Conservation (phyloP, 345 rosid species). For the Firmiana major region DNA sequence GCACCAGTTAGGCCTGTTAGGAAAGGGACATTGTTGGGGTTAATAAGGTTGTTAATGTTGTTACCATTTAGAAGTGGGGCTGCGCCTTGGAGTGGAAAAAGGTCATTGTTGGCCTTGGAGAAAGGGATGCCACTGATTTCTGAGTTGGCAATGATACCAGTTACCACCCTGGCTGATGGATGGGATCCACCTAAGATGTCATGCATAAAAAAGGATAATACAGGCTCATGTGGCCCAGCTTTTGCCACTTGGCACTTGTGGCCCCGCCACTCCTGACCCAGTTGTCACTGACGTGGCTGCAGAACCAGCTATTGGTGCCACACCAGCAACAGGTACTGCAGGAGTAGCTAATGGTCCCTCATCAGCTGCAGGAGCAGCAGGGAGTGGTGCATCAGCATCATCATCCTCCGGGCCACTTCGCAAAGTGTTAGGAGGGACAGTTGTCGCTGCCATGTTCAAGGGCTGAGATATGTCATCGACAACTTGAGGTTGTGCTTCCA, state of each 20-base stretch:
- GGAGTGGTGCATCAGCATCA: constrained; percentile 21
- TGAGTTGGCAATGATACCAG: constrained; percentile 71
- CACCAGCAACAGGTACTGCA: constrained; percentile 23
- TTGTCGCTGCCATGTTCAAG: constrained; percentile 12
- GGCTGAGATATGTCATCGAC: constrained; percentile 8
- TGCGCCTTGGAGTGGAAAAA: constrained; percentile 67
- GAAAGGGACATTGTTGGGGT: constrained; percentile 66
- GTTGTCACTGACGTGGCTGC: constrained; percentile 19
- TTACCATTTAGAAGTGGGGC: constrained; percentile 45
- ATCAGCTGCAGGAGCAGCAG: constrained; percentile 7
- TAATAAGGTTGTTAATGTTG: constrained; percentile 38
- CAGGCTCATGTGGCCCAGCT: constrained; percentile 24
- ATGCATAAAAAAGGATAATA: constrained; percentile 76
- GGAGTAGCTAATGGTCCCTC: constrained; percentile 15
- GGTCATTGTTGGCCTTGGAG: constrained; percentile 61
- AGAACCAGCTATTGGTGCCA: constrained; percentile 14
- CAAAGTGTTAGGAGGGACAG: constrained; percentile 26
- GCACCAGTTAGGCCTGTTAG: constrained; percentile 76
- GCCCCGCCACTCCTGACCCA: constrained; percentile 19
- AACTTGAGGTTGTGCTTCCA: constrained; percentile 35
- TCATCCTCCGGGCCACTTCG: constrained; percentile 24
- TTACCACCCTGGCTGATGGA: constrained; percentile 75
- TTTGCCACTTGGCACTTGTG: constrained; percentile 20
- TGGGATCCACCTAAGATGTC: constrained; percentile 66
- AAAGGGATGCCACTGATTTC: constrained; percentile 79